Conservation (phyloP, 495 filamentous ascomycete genomes). For the Penicillium dipodomyicola region DNA sequence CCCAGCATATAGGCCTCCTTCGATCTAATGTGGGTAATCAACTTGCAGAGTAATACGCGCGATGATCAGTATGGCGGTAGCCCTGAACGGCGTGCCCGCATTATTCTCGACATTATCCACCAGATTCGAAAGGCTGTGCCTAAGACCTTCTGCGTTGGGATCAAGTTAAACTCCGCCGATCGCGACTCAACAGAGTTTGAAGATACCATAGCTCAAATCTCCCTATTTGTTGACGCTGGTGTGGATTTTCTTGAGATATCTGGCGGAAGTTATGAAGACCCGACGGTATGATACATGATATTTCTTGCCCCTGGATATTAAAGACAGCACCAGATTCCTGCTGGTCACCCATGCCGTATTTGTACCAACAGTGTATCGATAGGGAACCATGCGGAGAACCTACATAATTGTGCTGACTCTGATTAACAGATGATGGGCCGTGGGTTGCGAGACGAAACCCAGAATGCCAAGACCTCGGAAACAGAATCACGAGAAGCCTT, state of each 20-base stretch:
- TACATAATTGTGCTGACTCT: not conserved
- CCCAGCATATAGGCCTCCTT: not conserved
- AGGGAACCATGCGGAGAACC: no score
- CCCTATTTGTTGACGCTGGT: slow-evolving; percentile 5
- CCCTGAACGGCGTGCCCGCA: slow-evolving; percentile 22
- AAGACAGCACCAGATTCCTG: not conserved
- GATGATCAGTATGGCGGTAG: slow-evolving; percentile 34
- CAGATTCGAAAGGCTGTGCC: slow-evolving; percentile 2
- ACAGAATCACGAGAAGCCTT: not conserved
- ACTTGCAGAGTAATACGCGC: not conserved
- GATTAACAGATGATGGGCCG: not conserved
- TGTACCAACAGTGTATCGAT: no score
- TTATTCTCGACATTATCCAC: slow-evolving; percentile 28
- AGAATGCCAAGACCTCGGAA: not conserved
- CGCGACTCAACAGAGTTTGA: not conserved
- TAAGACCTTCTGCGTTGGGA: not conserved
- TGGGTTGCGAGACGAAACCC: not conserved
- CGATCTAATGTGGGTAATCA: not conserved
- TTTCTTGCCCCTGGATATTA: not conserved
- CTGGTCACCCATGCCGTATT: no score
- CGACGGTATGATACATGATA: not conserved
- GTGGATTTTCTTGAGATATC: slow-evolving; percentile 13
- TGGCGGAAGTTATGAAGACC: slow-evolving; percentile 10
- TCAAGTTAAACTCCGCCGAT: not conserved
- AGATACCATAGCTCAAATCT: slow-evolving; percentile 2